Percentiles rank a stretch among this genome's conserved stretches.
phyloP scores from a whole-genome alignment of 352 stramenopile species.

The Phytophthora quininea region DNA sequence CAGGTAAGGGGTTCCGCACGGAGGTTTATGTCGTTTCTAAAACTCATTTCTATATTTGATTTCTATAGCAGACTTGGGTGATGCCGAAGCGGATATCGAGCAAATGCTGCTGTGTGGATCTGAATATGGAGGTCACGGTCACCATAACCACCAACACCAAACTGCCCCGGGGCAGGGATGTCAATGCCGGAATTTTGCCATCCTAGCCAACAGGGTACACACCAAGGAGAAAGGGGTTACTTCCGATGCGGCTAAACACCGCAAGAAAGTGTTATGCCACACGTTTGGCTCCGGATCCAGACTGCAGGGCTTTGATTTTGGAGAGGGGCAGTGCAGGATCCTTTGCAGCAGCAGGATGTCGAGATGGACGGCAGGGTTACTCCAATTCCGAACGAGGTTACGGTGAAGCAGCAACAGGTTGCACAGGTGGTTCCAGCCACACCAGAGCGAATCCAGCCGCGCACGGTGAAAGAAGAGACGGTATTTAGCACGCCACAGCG shows the following conservation, averaged over 20 bases:
- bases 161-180: conserved; percentile 31
- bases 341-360: conserved; percentile 28
- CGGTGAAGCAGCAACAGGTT: conserved; percentile 15
- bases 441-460: conserved; percentile 12
- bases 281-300: conserved; percentile 62
- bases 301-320: conserved; percentile 57
- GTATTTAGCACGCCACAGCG: conserved; percentile 50
- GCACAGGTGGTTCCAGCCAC: conserved; percentile 11
- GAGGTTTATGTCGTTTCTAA: too few species aligned
- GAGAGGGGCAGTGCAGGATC: conserved; percentile 15
- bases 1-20: conserved; percentile 27
- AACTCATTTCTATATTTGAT: conserved; percentile 2
- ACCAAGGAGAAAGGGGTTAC: conserved; percentile 20
- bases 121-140: conserved; percentile 30
- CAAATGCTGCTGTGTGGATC: conserved; percentile 57
- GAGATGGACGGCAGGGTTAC: conserved; percentile 26
- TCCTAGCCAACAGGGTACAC: conserved; percentile 39
- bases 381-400: neutral
- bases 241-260: conserved; percentile 33
- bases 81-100: conserved; percentile 63
- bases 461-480: conserved; percentile 20
- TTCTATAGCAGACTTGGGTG: conserved; percentile 29
- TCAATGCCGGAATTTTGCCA: conserved; percentile 42
- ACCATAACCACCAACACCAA: conserved; percentile 40
- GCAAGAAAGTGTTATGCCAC: conserved; percentile 54